These are phyloP conservation scores for Chenopodium suecicum DNA, from an alignment of 148 eudicot genomes.

Conservation along the genomic window DNA sequence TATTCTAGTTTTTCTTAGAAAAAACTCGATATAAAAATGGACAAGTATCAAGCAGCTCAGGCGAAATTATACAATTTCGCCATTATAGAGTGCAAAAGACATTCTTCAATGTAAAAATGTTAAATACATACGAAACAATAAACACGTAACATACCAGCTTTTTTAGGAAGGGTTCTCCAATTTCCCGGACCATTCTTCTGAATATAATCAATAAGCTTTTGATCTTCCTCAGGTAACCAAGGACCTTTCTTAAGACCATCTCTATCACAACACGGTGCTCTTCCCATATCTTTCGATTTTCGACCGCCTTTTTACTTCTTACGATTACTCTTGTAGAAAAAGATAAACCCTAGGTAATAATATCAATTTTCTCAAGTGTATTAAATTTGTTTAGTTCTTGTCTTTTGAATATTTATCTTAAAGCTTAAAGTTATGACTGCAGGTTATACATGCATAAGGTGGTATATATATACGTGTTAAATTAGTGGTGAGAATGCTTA, in stretches of 20 bases:
- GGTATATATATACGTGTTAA: constrained; percentile 6
- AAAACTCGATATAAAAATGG: too few relatives aligned
- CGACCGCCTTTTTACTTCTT: not conserved
- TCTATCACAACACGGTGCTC: constrained; percentile 91
- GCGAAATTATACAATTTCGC: not conserved
- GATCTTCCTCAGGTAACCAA: constrained; percentile 93
- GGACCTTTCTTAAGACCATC: constrained; percentile 91
- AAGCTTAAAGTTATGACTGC: not conserved
- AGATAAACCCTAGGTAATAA: too few relatives aligned
- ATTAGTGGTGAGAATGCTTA: not conserved
- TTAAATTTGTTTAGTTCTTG: not conserved
- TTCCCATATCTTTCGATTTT: constrained; percentile 52
- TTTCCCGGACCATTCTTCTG: constrained; percentile 81
- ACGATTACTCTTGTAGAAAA: too few relatives aligned
- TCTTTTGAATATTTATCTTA: not conserved
- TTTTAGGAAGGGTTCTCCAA: constrained; percentile 91
- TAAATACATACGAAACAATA: not conserved
- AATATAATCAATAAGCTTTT: constrained; percentile 72
- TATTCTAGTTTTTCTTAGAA: too few relatives aligned
- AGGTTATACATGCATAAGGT: constrained; percentile 22
- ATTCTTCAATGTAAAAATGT: too few relatives aligned
- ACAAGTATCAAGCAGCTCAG: not conserved
- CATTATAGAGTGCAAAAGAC: too few relatives aligned
- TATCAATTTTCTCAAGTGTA: too few relatives aligned
- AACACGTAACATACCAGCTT: constrained; percentile 58